Evolutionary conservation across 345 rosid genomes (phyloP).

Genomic region (Populus simonii): DNA sequence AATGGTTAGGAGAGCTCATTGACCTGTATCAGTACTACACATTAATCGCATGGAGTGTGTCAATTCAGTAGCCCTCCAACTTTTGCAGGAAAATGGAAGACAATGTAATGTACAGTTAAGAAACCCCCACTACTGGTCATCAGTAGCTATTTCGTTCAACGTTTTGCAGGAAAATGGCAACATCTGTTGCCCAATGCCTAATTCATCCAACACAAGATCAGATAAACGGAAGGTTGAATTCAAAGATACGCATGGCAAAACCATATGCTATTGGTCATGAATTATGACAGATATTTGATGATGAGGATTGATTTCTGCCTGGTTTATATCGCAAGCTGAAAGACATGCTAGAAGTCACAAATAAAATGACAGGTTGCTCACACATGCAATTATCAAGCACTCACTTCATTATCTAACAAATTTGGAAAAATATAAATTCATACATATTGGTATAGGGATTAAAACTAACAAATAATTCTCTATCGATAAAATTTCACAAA

Average conservation of each 20-base stretch:
- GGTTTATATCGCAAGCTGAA: background rate
- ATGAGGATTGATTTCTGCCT: background rate
- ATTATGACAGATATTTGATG: background rate
- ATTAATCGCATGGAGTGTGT: no score
- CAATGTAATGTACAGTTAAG: no score
- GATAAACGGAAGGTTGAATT: background rate
- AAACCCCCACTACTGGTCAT: background rate
- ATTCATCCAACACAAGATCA: background rate
- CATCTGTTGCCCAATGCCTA: background rate
- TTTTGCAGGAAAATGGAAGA: no score
- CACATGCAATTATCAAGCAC: background rate
- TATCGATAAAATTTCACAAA: no score
- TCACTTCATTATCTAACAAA: no score
- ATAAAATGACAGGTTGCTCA: background rate
- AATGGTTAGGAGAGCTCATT: background rate
- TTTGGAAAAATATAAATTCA: background rate
- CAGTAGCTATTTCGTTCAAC: background rate
- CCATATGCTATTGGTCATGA: background rate
- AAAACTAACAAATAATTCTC: background rate
- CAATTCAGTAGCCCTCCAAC: no score
- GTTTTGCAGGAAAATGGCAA: background rate
- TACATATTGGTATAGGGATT: background rate
- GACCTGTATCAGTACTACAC: no score
- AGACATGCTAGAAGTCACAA: background rate
- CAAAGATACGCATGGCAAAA: background rate